A percentile compares a stretch with the other conserved stretches of the same genome.
These are phyloP conservation scores for Saprolegnia diclina DNA, from an alignment of 352 stramenopile genomes.

Conservation along the genomic window DNA sequence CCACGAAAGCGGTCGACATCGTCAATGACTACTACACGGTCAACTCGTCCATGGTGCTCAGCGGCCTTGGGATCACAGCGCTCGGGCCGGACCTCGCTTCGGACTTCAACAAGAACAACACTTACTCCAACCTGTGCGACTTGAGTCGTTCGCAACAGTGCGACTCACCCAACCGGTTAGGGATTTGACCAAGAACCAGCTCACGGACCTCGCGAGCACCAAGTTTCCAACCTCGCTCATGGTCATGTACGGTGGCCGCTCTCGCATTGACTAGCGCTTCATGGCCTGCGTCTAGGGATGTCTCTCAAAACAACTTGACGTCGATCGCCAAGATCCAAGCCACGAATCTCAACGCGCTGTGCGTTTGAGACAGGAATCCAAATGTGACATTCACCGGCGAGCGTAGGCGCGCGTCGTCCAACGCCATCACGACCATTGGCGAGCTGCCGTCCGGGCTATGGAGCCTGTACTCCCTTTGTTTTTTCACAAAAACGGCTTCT, in stretches of 20 bases:
- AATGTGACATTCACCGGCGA: not conserved
- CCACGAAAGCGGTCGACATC: not conserved
- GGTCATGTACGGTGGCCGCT: not conserved
- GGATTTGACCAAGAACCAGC: not conserved
- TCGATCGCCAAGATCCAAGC: conserved; percentile 18
- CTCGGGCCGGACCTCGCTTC: not conserved
- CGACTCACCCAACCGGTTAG: not conserved
- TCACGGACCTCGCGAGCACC: conserved; percentile 11
- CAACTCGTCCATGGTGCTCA: conserved; percentile 8
- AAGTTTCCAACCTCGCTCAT: conserved; percentile 6
- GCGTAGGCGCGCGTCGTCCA: conserved; percentile 10
- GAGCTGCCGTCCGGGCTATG: not conserved
- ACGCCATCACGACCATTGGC: conserved; percentile 12
- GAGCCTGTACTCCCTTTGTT: not conserved
- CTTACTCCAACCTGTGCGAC: not conserved
- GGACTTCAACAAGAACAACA: conserved; percentile 10
- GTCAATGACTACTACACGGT: conserved; percentile 7
- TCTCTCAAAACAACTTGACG: conserved; percentile 11
- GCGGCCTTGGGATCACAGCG: not conserved
- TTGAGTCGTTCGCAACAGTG: not conserved
- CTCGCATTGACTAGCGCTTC: too few relatives aligned
- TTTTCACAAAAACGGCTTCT: not conserved
- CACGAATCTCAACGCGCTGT: conserved; percentile 7
- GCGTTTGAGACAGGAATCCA: too few relatives aligned
- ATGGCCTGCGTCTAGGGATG: conserved; percentile 13